phyloP scores from a whole-genome alignment of 2,329 filamentous ascomycete genomes.

The Catunica adiposa region DNA sequence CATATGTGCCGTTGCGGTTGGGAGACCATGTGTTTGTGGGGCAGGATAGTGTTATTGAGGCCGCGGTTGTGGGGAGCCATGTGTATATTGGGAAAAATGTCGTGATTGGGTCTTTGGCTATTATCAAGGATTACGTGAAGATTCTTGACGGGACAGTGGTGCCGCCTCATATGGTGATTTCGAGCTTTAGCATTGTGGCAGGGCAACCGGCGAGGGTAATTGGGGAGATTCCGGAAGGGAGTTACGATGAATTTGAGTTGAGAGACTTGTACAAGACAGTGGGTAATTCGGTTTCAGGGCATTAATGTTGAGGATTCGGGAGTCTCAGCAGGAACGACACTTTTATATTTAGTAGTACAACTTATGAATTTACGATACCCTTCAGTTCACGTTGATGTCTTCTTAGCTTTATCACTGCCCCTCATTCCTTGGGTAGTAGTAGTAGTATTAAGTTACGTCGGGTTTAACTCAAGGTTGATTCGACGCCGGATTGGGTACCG shows the following conservation, averaged over 20 bases:
- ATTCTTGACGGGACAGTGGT: conserved; percentile 74
- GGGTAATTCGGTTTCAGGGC: conserved; percentile 34
- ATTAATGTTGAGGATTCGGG: conserved; percentile 1
- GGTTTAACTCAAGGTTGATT: too few species aligned
- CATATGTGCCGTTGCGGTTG: conserved; percentile 75
- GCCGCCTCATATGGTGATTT: conserved; percentile 77
- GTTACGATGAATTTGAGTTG: conserved; percentile 46
- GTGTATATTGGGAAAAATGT: conserved; percentile 68
- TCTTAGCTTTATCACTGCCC: neutral
- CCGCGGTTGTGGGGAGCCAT: conserved; percentile 67
- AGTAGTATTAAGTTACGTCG: too few species aligned
- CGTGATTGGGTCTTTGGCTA: conserved; percentile 69
- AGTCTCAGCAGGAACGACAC: too few species aligned
- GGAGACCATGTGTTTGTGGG: conserved; percentile 91
- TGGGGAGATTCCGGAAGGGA: conserved; percentile 63
- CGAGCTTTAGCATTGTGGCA: conserved; percentile 82
- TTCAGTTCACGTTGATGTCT: neutral
- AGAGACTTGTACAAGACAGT: conserved; percentile 48
- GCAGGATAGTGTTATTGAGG: conserved; percentile 57
- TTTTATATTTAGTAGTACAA: neutral
- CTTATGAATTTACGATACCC: conserved; percentile 5
- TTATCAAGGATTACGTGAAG: conserved; percentile 85
- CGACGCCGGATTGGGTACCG: too few species aligned
- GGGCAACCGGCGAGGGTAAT: conserved; percentile 65
- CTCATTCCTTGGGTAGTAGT: too few species aligned